A percentile compares a stretch with the other conserved stretches of the same genome.
Evolutionary conservation across 2,329 filamentous ascomycete genomes (phyloP).

Genomic region (Hyphodiscus sp.): DNA sequence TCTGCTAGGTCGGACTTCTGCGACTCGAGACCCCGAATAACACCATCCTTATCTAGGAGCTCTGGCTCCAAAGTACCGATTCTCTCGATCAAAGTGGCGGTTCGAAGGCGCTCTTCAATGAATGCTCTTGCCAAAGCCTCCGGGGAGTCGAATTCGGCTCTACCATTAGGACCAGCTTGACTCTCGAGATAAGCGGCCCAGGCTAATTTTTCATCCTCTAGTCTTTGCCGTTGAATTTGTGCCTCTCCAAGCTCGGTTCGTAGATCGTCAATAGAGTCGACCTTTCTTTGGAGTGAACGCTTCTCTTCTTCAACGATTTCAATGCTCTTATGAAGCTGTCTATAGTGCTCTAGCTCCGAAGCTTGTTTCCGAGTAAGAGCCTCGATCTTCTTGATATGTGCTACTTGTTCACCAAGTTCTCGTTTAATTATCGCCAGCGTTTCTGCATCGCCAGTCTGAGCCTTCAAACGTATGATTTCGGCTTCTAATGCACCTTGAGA

Average conservation of each 20-base stretch:
- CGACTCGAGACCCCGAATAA: constrained; percentile 63
- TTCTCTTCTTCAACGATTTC: constrained; percentile 96
- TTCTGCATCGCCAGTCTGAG: constrained; percentile 79
- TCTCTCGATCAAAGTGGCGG: constrained; percentile 71
- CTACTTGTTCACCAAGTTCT: constrained; percentile 84
- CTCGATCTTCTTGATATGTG: constrained; percentile 84
- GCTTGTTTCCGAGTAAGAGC: constrained; percentile 72
- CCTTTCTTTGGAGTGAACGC: constrained; percentile 66
- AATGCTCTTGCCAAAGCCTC: constrained; percentile 81
- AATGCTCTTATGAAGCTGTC: constrained; percentile 77
- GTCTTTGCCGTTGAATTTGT: constrained; percentile 72
- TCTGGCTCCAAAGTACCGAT: constrained; percentile 76
- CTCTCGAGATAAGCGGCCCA: constrained; percentile 83
- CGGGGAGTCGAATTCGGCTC: constrained; percentile 75
- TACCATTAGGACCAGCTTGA: constrained; percentile 52
- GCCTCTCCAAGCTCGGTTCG: constrained; percentile 74
- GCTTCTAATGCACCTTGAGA: constrained; percentile 72
- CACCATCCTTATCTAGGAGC: constrained; percentile 67
- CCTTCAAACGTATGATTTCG: constrained; percentile 76
- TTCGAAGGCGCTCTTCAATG: constrained; percentile 74
- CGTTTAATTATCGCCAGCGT: constrained; percentile 78
- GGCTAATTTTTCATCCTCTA: constrained; percentile 80
- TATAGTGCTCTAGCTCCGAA: constrained; percentile 72
- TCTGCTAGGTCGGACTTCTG: constrained; percentile 59
- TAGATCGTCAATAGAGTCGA: constrained; percentile 68